These are phyloP conservation scores for Ophiostoma ips DNA, from an alignment of 2,329 filamentous ascomycete species.

Conservation along the genomic window DNA sequence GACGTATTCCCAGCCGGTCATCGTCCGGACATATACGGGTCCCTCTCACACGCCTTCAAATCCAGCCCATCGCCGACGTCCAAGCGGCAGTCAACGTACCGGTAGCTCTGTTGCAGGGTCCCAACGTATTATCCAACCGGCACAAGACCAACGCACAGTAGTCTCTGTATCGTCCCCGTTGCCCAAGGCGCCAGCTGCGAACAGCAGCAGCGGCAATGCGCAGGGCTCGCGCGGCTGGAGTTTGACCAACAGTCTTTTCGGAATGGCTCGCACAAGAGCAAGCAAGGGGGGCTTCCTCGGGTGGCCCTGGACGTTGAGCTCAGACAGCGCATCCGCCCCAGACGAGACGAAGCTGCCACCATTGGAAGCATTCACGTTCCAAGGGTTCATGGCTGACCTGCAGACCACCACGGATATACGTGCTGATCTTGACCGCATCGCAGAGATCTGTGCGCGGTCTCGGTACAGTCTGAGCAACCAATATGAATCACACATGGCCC, in stretches of 20 bases:
- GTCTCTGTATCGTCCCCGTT: constrained; percentile 12
- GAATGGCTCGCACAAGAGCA: constrained; percentile 30
- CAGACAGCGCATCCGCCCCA: constrained; percentile 9
- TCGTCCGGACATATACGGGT: constrained; percentile 49
- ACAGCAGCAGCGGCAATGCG: constrained; percentile 10
- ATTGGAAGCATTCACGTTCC: constrained; percentile 50
- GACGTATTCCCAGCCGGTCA: constrained; percentile 51
- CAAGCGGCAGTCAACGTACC: constrained; percentile 19
- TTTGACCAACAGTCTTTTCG: constrained; percentile 13
- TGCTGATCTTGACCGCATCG: constrained; percentile 48
- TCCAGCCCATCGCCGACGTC: constrained; percentile 15
- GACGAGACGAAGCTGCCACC: constrained; percentile 37
- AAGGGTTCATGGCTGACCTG: constrained; percentile 39
- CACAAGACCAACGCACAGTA: neutral
- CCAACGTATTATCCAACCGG: constrained; percentile 18
- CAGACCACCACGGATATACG: constrained; percentile 33
- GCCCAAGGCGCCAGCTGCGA: neutral
- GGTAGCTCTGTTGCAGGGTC: constrained; percentile 15
- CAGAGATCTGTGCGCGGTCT: constrained; percentile 52
- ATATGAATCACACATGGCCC: constrained; percentile 50
- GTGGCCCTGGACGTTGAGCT: constrained; percentile 19
- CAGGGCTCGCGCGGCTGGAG: constrained; percentile 1
- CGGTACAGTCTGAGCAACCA: constrained; percentile 53
- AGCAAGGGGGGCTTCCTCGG: constrained; percentile 23
- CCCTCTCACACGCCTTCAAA: constrained; percentile 19